Evolutionary conservation across 441 rosid genomes (phyloP).

Genomic region (Aquilaria agallochum): DNA sequence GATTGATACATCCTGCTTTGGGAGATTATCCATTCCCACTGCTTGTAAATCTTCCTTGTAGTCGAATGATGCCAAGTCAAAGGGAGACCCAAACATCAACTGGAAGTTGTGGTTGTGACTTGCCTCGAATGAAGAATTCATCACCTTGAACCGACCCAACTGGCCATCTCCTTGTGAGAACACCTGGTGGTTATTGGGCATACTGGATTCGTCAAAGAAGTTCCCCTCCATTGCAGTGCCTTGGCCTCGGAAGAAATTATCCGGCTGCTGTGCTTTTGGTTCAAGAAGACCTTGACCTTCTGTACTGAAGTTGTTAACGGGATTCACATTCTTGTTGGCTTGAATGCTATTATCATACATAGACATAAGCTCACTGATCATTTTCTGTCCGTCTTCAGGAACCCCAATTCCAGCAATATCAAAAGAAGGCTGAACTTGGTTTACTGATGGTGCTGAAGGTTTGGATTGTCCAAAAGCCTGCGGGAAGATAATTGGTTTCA

Average conservation of each 20-base stretch:
- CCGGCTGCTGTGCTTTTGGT: slow-evolving; percentile 15
- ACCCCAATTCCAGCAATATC: slow-evolving; percentile 30
- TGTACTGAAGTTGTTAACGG: slow-evolving; percentile 5
- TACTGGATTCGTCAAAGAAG: slow-evolving; percentile 20
- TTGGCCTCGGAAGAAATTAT: slow-evolving; percentile 25
- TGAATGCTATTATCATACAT: slow-evolving; percentile 29
- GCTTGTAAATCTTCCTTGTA: neutral
- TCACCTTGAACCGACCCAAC: slow-evolving; percentile 30
- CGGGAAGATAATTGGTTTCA: slow-evolving; percentile 19
- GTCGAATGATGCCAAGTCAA: slow-evolving; percentile 25
- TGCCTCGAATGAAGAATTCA: slow-evolving; percentile 29
- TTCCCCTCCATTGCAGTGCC: slow-evolving; percentile 25
- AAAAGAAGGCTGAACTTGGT: slow-evolving; percentile 15
- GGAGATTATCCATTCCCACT: slow-evolving; percentile 19
- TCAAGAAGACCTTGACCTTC: slow-evolving; percentile 17
- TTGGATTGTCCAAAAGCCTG: slow-evolving; percentile 24
- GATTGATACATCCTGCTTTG: slow-evolving; percentile 33
- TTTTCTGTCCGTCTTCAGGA: slow-evolving; percentile 35
- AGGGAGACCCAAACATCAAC: slow-evolving; percentile 30
- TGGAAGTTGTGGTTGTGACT: slow-evolving; percentile 8
- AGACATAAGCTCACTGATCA: slow-evolving; percentile 33
- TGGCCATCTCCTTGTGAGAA: slow-evolving; percentile 22
- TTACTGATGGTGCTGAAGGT: slow-evolving; percentile 9
- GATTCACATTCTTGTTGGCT: slow-evolving; percentile 21
- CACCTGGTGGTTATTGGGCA: slow-evolving; percentile 18